phyloP scores from a whole-genome alignment of 257 asterid genomes.

The Solanum etuberosum region DNA sequence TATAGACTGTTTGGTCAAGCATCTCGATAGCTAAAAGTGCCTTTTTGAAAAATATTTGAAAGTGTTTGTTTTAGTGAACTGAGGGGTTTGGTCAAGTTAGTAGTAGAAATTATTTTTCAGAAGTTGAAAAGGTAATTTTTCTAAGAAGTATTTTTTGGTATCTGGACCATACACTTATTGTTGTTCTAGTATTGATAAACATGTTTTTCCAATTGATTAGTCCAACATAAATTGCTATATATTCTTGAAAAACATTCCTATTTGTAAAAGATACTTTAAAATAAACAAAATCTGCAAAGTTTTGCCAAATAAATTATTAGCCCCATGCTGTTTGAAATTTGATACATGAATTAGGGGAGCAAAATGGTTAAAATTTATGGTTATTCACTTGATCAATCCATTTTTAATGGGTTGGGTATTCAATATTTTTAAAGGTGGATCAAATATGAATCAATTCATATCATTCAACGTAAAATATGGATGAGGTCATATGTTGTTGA shows the following conservation, averaged over 20 bases:
- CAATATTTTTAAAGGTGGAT: too few species aligned
- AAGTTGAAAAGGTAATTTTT: neutral
- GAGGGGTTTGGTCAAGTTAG: neutral
- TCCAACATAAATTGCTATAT: neutral
- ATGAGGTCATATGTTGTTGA: too few species aligned
- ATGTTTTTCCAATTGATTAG: neutral
- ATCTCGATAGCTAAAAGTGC: neutral
- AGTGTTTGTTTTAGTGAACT: neutral
- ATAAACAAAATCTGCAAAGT: neutral
- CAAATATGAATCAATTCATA: too few species aligned
- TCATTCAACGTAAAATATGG: too few species aligned
- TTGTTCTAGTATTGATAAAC: neutral
- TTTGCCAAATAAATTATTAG: neutral
- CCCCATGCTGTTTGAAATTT: neutral
- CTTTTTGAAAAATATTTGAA: neutral
- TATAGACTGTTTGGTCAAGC: neutral
- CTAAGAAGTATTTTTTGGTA: neutral
- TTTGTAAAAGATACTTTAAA: neutral
- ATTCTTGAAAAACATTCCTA: neutral
- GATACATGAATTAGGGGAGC: neutral
- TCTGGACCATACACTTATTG: neutral
- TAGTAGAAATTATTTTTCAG: neutral
- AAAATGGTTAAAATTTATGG: neutral
- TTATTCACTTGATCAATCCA: too few species aligned
- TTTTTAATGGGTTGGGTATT: too few species aligned